Percentiles rank a stretch among this genome's conserved stretches.
Conservation (phyloP, 148 eudicot genomes). For the Chenopodium formosanum region DNA sequence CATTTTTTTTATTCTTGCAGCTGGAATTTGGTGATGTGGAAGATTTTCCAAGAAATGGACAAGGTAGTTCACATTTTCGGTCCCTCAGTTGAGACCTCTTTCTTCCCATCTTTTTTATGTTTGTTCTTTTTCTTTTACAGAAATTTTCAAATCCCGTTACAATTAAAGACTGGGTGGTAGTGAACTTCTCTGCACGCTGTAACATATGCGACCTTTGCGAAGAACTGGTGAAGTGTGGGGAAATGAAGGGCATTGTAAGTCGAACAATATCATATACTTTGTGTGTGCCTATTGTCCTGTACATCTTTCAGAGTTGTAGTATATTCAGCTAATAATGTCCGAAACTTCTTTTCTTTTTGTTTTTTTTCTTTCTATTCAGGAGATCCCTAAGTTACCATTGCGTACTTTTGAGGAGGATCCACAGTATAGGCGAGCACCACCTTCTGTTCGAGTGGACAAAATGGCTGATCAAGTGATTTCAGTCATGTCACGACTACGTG, state of each 20-base stretch:
- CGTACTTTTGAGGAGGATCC: slow-evolving; percentile 34
- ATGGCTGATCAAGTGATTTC: slow-evolving; percentile 32
- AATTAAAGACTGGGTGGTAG: slow-evolving; percentile 31
- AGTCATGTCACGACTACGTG: slow-evolving; percentile 24
- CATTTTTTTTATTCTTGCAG: background rate
- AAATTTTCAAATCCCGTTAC: slow-evolving; percentile 25
- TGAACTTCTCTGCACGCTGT: slow-evolving; percentile 38
- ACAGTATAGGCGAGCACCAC: slow-evolving; percentile 37
- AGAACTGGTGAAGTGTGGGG: slow-evolving; percentile 22
- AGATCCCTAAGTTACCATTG: slow-evolving; percentile 4
- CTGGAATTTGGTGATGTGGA: background rate
- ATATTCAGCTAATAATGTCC: background rate
- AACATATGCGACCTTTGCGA: slow-evolving; percentile 14
- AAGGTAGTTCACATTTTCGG: background rate
- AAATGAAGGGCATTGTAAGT: slow-evolving; percentile 33
- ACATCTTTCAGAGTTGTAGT: background rate
- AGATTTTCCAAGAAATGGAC: slow-evolving; percentile 5
- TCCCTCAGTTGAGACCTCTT: background rate
- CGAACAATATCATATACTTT: background rate
- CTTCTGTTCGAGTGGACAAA: slow-evolving; percentile 40
- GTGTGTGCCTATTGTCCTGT: too few relatives aligned
- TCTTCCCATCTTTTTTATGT: background rate
- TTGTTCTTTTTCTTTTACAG: slow-evolving; percentile 14
- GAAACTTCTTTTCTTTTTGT: background rate
- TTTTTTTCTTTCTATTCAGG: background rate